Evolutionary conservation across 1,284 basidiomycete species (phyloP).

Genomic region (Puccinia horiana): DNA sequence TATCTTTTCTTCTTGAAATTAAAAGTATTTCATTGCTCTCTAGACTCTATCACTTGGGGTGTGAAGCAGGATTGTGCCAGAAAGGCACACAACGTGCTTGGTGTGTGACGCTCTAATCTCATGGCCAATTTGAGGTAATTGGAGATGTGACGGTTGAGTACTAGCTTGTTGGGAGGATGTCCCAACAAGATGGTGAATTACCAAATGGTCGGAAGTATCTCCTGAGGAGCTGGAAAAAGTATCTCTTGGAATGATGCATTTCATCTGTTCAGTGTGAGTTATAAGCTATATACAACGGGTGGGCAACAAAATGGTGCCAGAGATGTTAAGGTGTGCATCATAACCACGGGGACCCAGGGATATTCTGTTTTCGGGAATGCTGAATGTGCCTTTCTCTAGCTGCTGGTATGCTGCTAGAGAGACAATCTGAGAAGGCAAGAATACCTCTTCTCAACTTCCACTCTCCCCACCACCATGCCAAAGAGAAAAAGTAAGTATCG

Average conservation of each 20-base stretch:
- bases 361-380: constrained; percentile 17
- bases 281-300: neutral
- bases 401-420: constrained; percentile 23
- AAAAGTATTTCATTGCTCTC: no score
- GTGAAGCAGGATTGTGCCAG: no score
- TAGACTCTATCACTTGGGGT: no score
- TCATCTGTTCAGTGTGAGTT: neutral
- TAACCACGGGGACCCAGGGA: neutral
- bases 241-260: neutral
- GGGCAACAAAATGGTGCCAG: neutral
- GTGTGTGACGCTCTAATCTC: no score
- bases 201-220: no score
- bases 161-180: no score
- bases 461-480: neutral
- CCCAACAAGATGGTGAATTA: no score
- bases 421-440: neutral
- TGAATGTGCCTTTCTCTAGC: neutral
- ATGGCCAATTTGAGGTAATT: no score
- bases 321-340: constrained; percentile 5
- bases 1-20: no score
- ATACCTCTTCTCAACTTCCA: neutral
- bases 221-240: no score
- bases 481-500: constrained; percentile 6
- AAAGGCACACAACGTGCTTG: no score
- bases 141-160: no score